Percentiles rank a stretch among this genome's conserved stretches.
Conservation (phyloP, 495 filamentous ascomycete species). For the Penicillium arizonense region DNA sequence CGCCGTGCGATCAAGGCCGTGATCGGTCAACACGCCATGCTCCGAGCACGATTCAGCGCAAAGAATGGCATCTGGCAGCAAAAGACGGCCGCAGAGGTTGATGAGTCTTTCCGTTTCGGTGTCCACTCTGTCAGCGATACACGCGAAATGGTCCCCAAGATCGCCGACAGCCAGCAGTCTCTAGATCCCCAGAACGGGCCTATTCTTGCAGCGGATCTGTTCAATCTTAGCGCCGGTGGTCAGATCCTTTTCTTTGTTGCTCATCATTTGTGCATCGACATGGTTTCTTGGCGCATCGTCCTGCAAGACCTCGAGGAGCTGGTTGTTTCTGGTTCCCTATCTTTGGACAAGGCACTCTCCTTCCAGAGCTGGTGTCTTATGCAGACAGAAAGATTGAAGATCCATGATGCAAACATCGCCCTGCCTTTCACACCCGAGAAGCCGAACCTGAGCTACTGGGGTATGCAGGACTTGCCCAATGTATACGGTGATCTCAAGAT, state of each 20-base stretch:
- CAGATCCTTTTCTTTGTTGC: conserved; percentile 62
- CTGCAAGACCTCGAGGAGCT: conserved; percentile 65
- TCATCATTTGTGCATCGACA: conserved; percentile 69
- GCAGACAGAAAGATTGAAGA: conserved; percentile 40
- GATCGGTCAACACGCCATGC: conserved; percentile 65
- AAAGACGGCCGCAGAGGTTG: conserved; percentile 35
- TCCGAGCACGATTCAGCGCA: conserved; percentile 60
- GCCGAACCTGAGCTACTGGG: conserved; percentile 49
- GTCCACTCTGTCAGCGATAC: conserved; percentile 29
- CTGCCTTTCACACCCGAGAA: conserved; percentile 36
- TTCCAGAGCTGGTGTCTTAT: conserved; percentile 63
- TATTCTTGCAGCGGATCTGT: conserved; percentile 44
- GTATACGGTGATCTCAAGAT: conserved; percentile 47
- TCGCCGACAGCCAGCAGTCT: conserved; percentile 39
- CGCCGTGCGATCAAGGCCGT: conserved; percentile 55
- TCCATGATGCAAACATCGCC: conserved; percentile 12
- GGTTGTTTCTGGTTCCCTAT: conserved; percentile 40
- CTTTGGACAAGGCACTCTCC: conserved; percentile 47
- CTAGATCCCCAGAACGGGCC: conserved; percentile 44
- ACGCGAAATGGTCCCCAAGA: conserved; percentile 29
- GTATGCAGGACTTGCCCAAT: conserved; percentile 46
- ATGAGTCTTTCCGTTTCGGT: conserved; percentile 41
- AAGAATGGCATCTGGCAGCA: conserved; percentile 39
- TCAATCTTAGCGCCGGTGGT: conserved; percentile 50
- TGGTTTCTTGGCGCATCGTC: conserved; percentile 69